phyloP scores from a whole-genome alignment of 2,329 filamentous ascomycete species.

The Lachnellula hyalina region DNA sequence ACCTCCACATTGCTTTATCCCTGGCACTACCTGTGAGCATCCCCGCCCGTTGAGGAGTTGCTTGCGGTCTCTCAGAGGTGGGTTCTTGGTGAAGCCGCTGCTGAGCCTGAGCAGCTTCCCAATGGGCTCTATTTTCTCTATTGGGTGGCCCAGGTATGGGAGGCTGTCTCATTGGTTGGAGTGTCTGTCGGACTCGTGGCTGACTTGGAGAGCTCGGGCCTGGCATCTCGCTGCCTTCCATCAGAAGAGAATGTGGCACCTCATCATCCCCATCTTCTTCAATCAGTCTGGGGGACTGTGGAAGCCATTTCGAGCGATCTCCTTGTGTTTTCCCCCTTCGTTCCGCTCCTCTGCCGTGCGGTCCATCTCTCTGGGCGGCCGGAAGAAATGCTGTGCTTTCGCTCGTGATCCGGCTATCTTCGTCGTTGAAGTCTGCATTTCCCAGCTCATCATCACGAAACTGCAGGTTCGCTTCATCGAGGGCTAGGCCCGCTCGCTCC shows the following conservation, averaged over 20 bases:
- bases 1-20: slow-evolving; percentile 67
- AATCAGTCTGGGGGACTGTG: slow-evolving; percentile 30
- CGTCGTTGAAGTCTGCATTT: slow-evolving; percentile 28
- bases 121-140: slow-evolving; percentile 44
- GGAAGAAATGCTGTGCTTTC: slow-evolving; percentile 29
- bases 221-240: slow-evolving; percentile 45
- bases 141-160: slow-evolving; percentile 40
- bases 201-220: slow-evolving; percentile 24
- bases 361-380: slow-evolving; percentile 11
- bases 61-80: slow-evolving; percentile 18
- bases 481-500: slow-evolving; percentile 28
- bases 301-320: slow-evolving; percentile 20
- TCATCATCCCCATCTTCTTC: slow-evolving; percentile 41
- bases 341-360: slow-evolving; percentile 3
- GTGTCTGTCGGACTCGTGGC: slow-evolving; percentile 14
- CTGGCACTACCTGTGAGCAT: slow-evolving; percentile 48
- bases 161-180: slow-evolving; percentile 17
- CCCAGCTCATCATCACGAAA: slow-evolving; percentile 30
- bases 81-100: slow-evolving; percentile 41
- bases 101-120: slow-evolving; percentile 49
- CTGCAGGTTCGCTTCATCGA: slow-evolving; percentile 32
- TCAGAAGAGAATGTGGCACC: slow-evolving; percentile 57
- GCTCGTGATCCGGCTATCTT: slow-evolving; percentile 28
- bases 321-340: slow-evolving; percentile 8
- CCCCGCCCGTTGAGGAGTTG: slow-evolving; percentile 45